Evolutionary conservation across 148 eudicot species (phyloP).

Genomic region (Cornus controversa): DNA sequence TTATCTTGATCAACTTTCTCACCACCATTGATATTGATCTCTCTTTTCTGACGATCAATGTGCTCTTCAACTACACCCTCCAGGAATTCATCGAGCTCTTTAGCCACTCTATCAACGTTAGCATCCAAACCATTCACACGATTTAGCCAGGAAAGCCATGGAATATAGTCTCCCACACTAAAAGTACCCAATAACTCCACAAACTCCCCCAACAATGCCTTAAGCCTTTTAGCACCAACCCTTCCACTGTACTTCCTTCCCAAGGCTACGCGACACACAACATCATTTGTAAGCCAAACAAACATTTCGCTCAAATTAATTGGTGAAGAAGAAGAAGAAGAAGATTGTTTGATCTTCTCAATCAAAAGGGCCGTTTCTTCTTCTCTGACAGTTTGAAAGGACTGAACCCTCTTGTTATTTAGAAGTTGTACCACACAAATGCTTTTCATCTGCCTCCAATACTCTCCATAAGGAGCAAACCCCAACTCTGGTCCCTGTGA

Average conservation of each 20-base stretch:
- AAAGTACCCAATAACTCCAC: background rate
- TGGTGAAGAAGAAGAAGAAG: background rate
- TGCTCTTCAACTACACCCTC: constrained; percentile 11
- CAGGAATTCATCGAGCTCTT: constrained; percentile 1
- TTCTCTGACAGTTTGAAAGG: constrained; percentile 22
- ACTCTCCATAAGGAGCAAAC: background rate
- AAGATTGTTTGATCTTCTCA: background rate
- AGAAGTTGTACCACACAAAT: constrained; percentile 28
- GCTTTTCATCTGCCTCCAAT: constrained; percentile 34
- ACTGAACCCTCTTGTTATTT: constrained; percentile 21
- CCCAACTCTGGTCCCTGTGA: no score
- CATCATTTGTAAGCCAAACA: background rate
- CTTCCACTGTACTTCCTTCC: background rate
- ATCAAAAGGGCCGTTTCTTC: constrained; percentile 18
- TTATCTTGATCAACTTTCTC: background rate
- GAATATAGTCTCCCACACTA: constrained; percentile 5
- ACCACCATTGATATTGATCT: background rate
- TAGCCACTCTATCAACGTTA: constrained; percentile 6
- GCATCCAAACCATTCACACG: background rate
- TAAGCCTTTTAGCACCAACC: background rate
- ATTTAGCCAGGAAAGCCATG: constrained; percentile 14
- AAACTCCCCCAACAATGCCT: background rate
- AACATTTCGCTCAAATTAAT: background rate
- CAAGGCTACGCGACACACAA: background rate
- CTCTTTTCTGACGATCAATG: background rate